Conservation (phyloP, 1,284 basidiomycete species). For the Pyrrhoderma noxium region DNA sequence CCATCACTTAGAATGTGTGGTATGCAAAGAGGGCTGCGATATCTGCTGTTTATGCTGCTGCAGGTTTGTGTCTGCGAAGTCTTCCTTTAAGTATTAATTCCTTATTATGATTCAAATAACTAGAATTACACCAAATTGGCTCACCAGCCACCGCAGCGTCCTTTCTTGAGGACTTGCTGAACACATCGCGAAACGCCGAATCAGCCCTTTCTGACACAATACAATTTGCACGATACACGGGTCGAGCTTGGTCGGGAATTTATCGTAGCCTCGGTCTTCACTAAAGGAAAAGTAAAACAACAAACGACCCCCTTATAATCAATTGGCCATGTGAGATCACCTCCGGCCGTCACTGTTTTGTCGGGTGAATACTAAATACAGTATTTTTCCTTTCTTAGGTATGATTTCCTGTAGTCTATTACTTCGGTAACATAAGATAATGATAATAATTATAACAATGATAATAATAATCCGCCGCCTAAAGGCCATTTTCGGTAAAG, state of each 20-base stretch:
- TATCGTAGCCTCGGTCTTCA: slow-evolving; percentile 37
- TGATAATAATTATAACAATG: no score
- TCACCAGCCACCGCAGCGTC: slow-evolving; percentile 55
- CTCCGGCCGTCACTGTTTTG: no score
- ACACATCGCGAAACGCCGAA: slow-evolving; percentile 37
- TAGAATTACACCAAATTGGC: slow-evolving; percentile 68
- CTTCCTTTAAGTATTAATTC: not conserved
- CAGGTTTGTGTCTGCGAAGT: slow-evolving; percentile 35
- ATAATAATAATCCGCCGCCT: no score
- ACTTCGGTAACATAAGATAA: no score
- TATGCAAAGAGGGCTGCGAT: slow-evolving; percentile 56
- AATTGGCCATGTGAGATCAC: no score
- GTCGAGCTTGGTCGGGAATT: slow-evolving; percentile 62
- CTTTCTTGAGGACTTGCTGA: slow-evolving; percentile 59
- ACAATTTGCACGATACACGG: slow-evolving; percentile 51
- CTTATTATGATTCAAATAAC: not conserved
- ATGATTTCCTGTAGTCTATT: no score
- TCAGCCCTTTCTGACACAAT: slow-evolving; percentile 40
- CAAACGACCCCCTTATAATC: no score
- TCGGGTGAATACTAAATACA: no score
- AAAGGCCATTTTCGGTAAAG: no score
- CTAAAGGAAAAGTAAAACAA: slow-evolving; percentile 2
- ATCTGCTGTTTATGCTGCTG: slow-evolving; percentile 56
- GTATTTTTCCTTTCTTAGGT: no score
- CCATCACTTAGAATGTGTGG: slow-evolving; percentile 57